Conservation (phyloP, 306 rosid genomes). For the Cucurbita pepo region DNA sequence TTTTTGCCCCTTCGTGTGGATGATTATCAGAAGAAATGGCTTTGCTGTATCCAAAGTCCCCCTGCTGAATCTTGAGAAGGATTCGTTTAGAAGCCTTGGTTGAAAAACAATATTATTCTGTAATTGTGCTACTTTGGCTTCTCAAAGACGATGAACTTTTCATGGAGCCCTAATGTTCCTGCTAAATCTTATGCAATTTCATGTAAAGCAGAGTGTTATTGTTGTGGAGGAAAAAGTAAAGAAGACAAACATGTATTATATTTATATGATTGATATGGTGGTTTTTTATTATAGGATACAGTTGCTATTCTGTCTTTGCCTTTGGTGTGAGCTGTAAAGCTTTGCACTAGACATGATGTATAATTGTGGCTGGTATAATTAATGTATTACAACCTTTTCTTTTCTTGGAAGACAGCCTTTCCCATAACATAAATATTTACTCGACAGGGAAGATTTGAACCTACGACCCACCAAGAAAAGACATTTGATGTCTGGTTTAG, state of each 20-base stretch:
- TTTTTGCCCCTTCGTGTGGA: neutral
- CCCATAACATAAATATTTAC: neutral
- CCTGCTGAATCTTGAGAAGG: constrained; percentile 9
- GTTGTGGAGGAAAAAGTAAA: neutral
- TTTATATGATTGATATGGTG: constrained; percentile 5
- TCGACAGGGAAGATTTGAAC: neutral
- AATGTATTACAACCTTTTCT: constrained; percentile 1
- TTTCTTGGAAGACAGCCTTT: neutral
- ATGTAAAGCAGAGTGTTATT: constrained; percentile 6
- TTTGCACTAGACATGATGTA: constrained; percentile 3
- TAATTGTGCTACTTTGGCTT: constrained; percentile 1
- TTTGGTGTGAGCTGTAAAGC: constrained; percentile 9
- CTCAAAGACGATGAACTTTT: constrained; percentile 2
- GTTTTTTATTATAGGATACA: constrained; percentile 2
- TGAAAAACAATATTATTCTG: neutral
- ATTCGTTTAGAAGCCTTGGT: neutral
- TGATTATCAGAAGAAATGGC: constrained; percentile 10
- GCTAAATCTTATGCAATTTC: constrained; percentile 5
- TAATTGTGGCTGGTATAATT: constrained; percentile 7
- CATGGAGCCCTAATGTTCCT: constrained; percentile 2
- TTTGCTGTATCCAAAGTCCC: constrained; percentile 6
- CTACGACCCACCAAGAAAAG: neutral
- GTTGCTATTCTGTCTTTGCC: constrained; percentile 2
- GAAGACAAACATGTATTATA: constrained; percentile 6
- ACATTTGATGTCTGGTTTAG: neutral